Base-by-base conservation (phyloP, 768 basidiomycete genomes). In the Albatrellus ellisii region DNA sequence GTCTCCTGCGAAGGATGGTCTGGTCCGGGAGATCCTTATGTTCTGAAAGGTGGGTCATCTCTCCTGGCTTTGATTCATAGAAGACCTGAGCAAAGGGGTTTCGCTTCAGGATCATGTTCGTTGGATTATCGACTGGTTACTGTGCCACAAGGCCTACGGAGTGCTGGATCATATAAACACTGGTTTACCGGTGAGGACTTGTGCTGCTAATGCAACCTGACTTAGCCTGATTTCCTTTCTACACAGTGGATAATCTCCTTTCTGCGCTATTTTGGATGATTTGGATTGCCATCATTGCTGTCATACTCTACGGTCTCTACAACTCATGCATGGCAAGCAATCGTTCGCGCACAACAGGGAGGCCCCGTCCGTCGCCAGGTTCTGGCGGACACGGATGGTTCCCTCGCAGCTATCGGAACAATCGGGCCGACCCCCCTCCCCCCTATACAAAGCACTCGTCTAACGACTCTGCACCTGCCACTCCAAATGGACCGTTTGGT, bases 1-100 rank as follows among this genome's bases (percentile, higher is more conserved):
- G 77, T 97, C 1, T 79, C 77, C 14, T 97, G 92, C 52, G 92
- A 97, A 64, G 92, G 92, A 18, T 97, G 84, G 82, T 75, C 71
- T 28, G 63, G 68, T 25, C 73, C 87, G 4, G 89, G 86, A 0
- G 92, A 97, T 61, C 68, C 75, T 1, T 75, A 79, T 57, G 85
- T 97, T 11, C 59, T 94, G 47, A 86, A 88, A 67, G 90, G 91
- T 82, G 27, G 26, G 62, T 39, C 22, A 29, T 17, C n/a, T n/a
- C n/a, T n/a, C n/a, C n/a, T n/a, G n/a, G n/a, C n/a, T n/a, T n/a
- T n/a, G n/a, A n/a, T n/a, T n/a, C 14, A 31, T 7, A 18, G 4
- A 20, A 15, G 12, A 25, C 32, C 33, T 20, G 40, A 26, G 37
- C 35, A 14, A 39, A 20, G 22, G 25, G 17, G 21, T 34, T 15